Evolutionary conservation across 768 basidiomycete genomes (phyloP).

Genomic region (Rhodotorula toruloides): DNA sequence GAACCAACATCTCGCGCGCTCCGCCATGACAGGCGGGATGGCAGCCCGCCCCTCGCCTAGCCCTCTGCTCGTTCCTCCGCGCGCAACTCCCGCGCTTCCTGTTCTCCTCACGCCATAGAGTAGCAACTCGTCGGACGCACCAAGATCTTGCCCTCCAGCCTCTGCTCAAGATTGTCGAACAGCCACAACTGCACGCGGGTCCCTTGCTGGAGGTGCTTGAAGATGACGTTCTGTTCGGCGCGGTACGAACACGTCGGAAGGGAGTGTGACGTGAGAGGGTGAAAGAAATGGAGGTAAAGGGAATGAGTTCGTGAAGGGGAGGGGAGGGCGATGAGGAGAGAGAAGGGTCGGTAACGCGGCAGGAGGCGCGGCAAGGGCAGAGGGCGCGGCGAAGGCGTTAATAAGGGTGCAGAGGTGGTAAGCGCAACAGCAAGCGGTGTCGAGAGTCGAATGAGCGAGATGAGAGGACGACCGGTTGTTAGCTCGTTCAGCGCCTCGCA

Average conservation of each 20-base stretch:
- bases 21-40: too few relatives aligned
- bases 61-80: too few relatives aligned
- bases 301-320: background rate
- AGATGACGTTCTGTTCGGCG: conserved; percentile 75
- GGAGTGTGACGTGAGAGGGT: background rate
- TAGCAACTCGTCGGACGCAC: conserved; percentile 55
- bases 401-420: background rate
- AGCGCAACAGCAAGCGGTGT: too few relatives aligned
- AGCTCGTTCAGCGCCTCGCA: background rate
- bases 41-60: too few relatives aligned
- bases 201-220: conserved; percentile 85
- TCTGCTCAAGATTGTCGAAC: conserved; percentile 93
- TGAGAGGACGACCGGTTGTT: background rate
- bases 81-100: too few relatives aligned
- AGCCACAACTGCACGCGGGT: conserved; percentile 63
- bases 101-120: background rate
- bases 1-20: too few relatives aligned
- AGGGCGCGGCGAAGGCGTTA: too few relatives aligned
- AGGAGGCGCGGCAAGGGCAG: background rate
- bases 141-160: conserved; percentile 91
- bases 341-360: conserved; percentile 3
- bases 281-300: background rate
- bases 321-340: background rate
- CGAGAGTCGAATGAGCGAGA: background rate
- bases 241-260: background rate